Conservation (phyloP, 805 yeast species). For the Isabelozyma heimii region DNA sequence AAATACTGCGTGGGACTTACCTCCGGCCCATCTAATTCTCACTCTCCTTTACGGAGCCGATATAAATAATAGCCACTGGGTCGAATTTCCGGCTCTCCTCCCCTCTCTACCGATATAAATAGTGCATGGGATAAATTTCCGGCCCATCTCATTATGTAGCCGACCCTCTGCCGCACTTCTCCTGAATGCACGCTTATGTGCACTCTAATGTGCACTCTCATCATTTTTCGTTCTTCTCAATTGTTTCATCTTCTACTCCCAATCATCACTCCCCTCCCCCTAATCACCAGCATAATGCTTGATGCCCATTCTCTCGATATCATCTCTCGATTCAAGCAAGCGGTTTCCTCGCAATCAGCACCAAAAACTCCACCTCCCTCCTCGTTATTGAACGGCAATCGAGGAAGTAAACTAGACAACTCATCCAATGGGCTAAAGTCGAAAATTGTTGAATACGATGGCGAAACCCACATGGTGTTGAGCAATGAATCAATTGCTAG, state of each 20-base stretch:
- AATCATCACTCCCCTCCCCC: not conserved
- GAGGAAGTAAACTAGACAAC: constrained; percentile 30
- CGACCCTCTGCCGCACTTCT: no score
- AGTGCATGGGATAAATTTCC: no score
- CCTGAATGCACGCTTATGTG: no score
- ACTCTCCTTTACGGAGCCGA: no score
- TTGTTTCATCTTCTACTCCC: not conserved
- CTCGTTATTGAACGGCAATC: constrained; percentile 14
- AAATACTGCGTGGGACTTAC: no score
- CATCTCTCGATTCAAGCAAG: constrained; percentile 37
- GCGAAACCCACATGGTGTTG: constrained; percentile 31
- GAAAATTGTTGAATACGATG: constrained; percentile 39
- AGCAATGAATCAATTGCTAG: constrained; percentile 34
- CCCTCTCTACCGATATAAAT: no score
- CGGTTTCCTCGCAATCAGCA: constrained; percentile 17
- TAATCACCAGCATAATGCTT: constrained; percentile 21
- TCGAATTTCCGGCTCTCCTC: no score
- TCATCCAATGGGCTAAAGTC: constrained; percentile 20
- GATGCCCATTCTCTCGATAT: constrained; percentile 38
- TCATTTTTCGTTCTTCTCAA: not conserved
- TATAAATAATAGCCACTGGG: no score
- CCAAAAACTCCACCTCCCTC: constrained; percentile 4
- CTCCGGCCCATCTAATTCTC: no score
- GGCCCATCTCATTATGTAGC: no score
- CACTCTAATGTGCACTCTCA: not conserved